Evolutionary conservation across 2,329 filamentous ascomycete genomes (phyloP).

Genomic region (Xylariaceae sp.): DNA sequence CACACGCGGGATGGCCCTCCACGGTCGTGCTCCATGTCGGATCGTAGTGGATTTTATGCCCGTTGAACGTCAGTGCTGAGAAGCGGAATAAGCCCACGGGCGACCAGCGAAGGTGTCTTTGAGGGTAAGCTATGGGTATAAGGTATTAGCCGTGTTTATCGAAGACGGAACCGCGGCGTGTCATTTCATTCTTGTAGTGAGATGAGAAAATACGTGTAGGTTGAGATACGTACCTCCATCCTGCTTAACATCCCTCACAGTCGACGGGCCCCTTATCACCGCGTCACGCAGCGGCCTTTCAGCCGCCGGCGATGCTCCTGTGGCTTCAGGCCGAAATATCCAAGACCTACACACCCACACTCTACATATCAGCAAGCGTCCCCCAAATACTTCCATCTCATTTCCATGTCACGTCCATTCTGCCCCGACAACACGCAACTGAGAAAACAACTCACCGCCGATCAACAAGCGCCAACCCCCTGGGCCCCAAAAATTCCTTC

Average conservation of each 20-base stretch:
- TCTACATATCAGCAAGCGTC: not conserved
- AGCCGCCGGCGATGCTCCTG: constrained; percentile 20
- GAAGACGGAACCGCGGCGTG: too few relatives aligned
- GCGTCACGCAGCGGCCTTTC: constrained; percentile 27
- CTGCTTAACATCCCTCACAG: constrained; percentile 32
- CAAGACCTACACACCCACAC: constrained; percentile 46
- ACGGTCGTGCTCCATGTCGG: constrained; percentile 65
- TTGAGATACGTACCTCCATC: constrained; percentile 10
- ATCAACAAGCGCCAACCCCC: constrained; percentile 60
- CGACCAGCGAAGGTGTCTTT: constrained; percentile 50
- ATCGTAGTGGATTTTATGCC: constrained; percentile 84
- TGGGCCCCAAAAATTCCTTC: constrained; percentile 61
- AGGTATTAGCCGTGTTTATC: not conserved
- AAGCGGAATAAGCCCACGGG: constrained; percentile 73
- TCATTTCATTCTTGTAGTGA: too few relatives aligned
- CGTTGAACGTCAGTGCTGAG: constrained; percentile 85
- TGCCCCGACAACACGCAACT: constrained; percentile 33
- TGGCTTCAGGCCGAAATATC: constrained; percentile 50
- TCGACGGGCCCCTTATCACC: constrained; percentile 34
- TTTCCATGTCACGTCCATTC: constrained; percentile 3
- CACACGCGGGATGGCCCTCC: constrained; percentile 71
- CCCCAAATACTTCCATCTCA: not conserved
- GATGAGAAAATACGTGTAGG: not conserved
- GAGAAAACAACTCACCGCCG: constrained; percentile 56
- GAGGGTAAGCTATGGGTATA: constrained; percentile 28